A percentile compares a stretch with the other conserved stretches of the same genome.
Evolutionary conservation across 148 eudicot genomes (phyloP).

Genomic region (Vaccinium vitisidaea): DNA sequence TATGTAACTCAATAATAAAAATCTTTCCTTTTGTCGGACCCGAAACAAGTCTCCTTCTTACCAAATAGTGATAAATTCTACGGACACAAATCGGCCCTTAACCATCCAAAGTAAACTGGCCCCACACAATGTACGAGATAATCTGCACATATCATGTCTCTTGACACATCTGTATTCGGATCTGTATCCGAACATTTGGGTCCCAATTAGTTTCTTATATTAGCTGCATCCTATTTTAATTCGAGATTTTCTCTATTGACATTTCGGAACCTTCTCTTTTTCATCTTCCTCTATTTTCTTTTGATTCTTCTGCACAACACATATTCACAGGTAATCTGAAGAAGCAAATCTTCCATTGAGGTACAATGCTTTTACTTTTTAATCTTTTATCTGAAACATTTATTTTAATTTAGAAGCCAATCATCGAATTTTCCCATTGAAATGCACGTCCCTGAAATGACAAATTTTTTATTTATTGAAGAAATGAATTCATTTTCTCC

Average conservation of each 20-base stretch:
- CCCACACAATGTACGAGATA: too few relatives aligned
- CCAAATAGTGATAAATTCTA: too few relatives aligned
- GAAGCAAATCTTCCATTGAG: not conserved
- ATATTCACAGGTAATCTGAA: not conserved
- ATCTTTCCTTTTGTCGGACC: too few relatives aligned
- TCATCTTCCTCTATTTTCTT: not conserved
- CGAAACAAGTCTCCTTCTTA: too few relatives aligned
- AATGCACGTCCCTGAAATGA: not conserved
- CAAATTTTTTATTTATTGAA: not conserved
- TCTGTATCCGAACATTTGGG: not conserved
- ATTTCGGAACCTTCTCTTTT: not conserved
- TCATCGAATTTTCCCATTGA: not conserved
- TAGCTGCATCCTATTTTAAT: not conserved
- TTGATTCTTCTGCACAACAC: not conserved
- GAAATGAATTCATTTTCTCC: not conserved
- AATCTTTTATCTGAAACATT: not conserved
- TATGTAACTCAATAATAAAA: not conserved
- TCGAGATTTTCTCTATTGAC: not conserved
- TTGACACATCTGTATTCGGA: not conserved
- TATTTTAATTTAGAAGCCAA: not conserved
- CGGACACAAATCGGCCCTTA: too few relatives aligned
- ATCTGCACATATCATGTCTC: not conserved
- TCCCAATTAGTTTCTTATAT: not conserved
- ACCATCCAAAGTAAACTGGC: too few relatives aligned
- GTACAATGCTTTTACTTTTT: not conserved